Base-by-base conservation (phyloP, 2,329 filamentous ascomycete species). In the Claviceps maximensis region DNA sequence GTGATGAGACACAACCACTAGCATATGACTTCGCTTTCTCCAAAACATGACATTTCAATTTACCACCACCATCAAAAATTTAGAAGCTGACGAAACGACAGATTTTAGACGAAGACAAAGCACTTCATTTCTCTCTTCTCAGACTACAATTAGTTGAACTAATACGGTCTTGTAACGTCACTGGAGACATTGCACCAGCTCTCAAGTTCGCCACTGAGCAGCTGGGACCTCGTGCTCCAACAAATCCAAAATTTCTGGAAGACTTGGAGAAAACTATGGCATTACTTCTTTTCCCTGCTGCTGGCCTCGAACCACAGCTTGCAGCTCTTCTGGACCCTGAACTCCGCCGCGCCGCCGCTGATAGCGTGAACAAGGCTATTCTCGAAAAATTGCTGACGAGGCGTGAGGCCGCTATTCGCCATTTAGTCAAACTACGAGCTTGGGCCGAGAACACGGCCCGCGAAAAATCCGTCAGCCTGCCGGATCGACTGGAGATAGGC, bases 201-300 rank as follows among this genome's bases (percentile, higher is more conserved):
- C 71, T 98, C 51, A 82, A 84, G 54, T 98, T 98, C 69, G 93
- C 93, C 1, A 89, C 86, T 1, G 80, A 84, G 38, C 86, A 96
- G 61, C 79, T 98, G 15, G 89, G 89, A 12, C 90, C 93, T 4
- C 83, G 89, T 53, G 93, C 91, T 8, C 84, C 90, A 0, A 87
- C 82, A 5, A 89, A 89, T 58, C 78, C 80, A 4, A 81, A 85
- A 46, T 97, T 95, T 59, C 75, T 96, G 13, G 80, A 86, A 58
- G 89, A 95, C 56, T 75, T 98, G 12, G 93, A 98, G 69, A 81
- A 84, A 64, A 96, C 93, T 0, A 95, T 98, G 84, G 86, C 89
- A 0, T 77, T 98, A 42, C 75, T 98, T 41, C 85, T 98, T 45
- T 95, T 96, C 60, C 83, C 88, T 1, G 78, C 81, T n/a, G 86